Conservation (phyloP, 176 grass and related monocot species). For the Lolium rigidum region DNA sequence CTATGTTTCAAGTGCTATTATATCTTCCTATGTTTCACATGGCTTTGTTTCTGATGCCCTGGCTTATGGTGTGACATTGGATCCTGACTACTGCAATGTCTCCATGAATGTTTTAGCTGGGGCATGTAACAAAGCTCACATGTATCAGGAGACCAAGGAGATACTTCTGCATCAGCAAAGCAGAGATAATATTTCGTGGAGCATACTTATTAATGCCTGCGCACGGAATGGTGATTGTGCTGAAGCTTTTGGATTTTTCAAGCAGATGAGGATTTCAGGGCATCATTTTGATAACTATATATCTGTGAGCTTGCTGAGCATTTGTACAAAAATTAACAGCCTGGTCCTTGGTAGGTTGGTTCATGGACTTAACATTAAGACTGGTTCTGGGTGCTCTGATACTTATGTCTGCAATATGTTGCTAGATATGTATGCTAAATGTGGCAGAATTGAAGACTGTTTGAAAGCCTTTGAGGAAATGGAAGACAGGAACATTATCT, state of each 20-base stretch:
- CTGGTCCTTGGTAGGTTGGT: conserved; percentile 65
- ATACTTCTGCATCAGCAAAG: conserved; percentile 56
- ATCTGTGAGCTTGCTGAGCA: conserved; percentile 61
- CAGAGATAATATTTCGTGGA: conserved; percentile 70
- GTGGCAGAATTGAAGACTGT: conserved; percentile 78
- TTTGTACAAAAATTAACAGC: conserved; percentile 75
- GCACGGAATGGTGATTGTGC: conserved; percentile 56
- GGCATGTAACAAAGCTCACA: conserved; percentile 58
- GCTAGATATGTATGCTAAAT: conserved; percentile 92
- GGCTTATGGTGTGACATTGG: conserved; percentile 48
- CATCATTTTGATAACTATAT: conserved; percentile 57
- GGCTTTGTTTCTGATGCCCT: conserved; percentile 53
- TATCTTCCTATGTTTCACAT: conserved; percentile 70
- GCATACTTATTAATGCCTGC: conserved; percentile 73
- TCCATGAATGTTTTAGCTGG: conserved; percentile 65
- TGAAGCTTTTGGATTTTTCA: conserved; percentile 66
- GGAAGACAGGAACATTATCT: conserved; percentile 64
- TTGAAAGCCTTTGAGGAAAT: conserved; percentile 73
- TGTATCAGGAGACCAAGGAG: conserved; percentile 59
- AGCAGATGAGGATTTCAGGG: conserved; percentile 59
- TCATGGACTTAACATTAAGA: conserved; percentile 79
- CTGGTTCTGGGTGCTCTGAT: conserved; percentile 50
- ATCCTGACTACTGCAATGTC: conserved; percentile 37
- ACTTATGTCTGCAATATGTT: conserved; percentile 67
- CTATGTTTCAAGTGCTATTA: conserved; percentile 67